A percentile compares a stretch with the other conserved stretches of the same genome.
phyloP scores from a whole-genome alignment of 2,329 filamentous ascomycete species.

The Fusarium paranaense region DNA sequence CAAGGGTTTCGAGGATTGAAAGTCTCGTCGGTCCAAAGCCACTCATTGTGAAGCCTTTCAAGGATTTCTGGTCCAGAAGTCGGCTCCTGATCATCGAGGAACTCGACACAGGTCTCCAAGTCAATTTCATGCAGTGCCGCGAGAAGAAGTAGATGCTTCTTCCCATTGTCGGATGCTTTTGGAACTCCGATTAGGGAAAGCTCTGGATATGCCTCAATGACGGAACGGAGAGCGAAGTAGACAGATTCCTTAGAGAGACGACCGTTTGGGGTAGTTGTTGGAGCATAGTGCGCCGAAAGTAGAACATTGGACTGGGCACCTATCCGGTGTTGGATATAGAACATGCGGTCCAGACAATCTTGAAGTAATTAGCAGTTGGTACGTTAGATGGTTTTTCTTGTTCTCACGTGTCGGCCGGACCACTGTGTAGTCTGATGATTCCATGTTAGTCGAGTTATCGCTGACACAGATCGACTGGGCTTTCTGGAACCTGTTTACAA shows the following conservation, averaged over 20 bases:
- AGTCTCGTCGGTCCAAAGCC: slow-evolving; percentile 21
- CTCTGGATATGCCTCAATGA: slow-evolving; percentile 17
- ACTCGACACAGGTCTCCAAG: slow-evolving; percentile 26
- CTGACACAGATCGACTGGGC: rapidly evolving
- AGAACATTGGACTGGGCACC: slow-evolving; percentile 33
- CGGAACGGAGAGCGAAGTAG: slow-evolving; percentile 7
- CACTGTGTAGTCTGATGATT: background rate
- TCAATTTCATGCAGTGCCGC: slow-evolving; percentile 27
- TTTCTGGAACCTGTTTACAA: background rate
- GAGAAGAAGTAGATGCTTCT: slow-evolving; percentile 2
- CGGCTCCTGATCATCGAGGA: background rate
- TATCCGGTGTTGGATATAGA: slow-evolving; percentile 31
- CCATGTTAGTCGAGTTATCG: background rate
- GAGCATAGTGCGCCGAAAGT: slow-evolving; percentile 30
- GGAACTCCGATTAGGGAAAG: slow-evolving; percentile 8
- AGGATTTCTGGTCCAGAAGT: background rate
- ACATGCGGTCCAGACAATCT: slow-evolving; percentile 33
- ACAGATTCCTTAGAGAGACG: slow-evolving; percentile 3
- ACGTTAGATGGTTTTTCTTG: rapidly evolving
- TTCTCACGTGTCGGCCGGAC: slow-evolving; percentile 19
- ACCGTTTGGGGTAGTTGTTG: background rate
- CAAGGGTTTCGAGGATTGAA: slow-evolving; percentile 12
- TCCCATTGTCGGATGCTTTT: background rate
- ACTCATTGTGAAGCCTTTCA: slow-evolving; percentile 31
- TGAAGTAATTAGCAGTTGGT: background rate